A percentile compares a stretch with the other conserved stretches of the same genome.
Evolutionary conservation across 2,329 filamentous ascomycete species (phyloP).

Genomic region (Coleophoma cylindrospora): DNA sequence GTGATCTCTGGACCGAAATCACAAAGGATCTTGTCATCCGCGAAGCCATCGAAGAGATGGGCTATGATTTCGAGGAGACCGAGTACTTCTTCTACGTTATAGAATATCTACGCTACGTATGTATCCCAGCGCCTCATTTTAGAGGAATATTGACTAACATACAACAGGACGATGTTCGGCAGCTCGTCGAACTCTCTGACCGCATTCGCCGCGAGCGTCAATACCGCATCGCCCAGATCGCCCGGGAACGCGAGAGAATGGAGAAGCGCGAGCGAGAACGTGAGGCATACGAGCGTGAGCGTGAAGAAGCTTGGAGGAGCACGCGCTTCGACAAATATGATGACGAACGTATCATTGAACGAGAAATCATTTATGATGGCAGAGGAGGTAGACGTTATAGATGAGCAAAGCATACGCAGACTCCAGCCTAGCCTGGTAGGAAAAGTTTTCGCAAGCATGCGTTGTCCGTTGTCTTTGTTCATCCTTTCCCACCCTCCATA

Average conservation of each 20-base stretch:
- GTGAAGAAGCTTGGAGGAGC: slow-evolving; percentile 18
- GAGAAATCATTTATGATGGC: slow-evolving; percentile 60
- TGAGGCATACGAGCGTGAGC: slow-evolving; percentile 27
- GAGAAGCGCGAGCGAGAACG: slow-evolving; percentile 42
- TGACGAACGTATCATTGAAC: slow-evolving; percentile 62
- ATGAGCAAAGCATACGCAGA: background rate
- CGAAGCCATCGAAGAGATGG: slow-evolving; percentile 79
- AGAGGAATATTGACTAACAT: background rate
- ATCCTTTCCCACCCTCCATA: too few relatives aligned
- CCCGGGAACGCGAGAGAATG: slow-evolving; percentile 49
- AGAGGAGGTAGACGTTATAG: slow-evolving; percentile 1
- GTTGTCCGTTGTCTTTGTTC: too few relatives aligned
- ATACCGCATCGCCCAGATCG: slow-evolving; percentile 45
- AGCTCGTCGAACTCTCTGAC: slow-evolving; percentile 77
- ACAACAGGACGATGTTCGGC: slow-evolving; percentile 75
- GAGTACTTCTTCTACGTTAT: slow-evolving; percentile 89
- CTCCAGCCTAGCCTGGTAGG: too few relatives aligned
- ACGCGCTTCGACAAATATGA: slow-evolving; percentile 35
- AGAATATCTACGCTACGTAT: slow-evolving; percentile 82
- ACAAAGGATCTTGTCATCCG: slow-evolving; percentile 85
- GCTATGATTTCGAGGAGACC: slow-evolving; percentile 89
- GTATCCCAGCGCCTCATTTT: slow-evolving; percentile 31
- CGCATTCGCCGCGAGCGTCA: slow-evolving; percentile 65
- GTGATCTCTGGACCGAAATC: slow-evolving; percentile 92
- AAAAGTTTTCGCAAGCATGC: too few relatives aligned